These are phyloP conservation scores for Dactylellina leptospora DNA, from an alignment of 2,329 filamentous ascomycete genomes.

Conservation along the genomic window DNA sequence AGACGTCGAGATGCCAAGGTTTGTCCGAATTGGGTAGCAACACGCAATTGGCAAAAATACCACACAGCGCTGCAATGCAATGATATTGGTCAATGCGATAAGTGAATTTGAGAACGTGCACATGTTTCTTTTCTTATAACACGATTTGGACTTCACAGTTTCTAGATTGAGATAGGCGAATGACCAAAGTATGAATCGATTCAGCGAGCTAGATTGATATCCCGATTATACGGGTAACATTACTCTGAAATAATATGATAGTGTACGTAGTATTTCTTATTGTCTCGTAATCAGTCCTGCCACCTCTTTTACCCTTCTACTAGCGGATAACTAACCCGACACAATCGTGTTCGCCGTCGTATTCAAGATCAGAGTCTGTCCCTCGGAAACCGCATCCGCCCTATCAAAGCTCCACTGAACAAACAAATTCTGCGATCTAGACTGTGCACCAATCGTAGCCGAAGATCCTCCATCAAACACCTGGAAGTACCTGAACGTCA, in stretches of 20 bases:
- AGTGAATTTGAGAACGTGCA: too few species aligned
- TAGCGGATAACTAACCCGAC: neutral
- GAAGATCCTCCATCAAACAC: conserved; percentile 27
- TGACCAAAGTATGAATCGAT: too few species aligned
- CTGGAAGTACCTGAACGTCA: conserved; percentile 42
- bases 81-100: too few species aligned
- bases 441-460: conserved; percentile 47
- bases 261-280: too few species aligned
- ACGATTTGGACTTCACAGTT: too few species aligned
- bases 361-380: conserved; percentile 32
- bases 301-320: too few species aligned
- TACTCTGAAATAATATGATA: too few species aligned
- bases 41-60: neutral
- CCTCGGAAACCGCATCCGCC: conserved; percentile 18
- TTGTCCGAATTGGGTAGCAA: neutral
- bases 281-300: too few species aligned
- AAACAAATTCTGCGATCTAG: conserved; percentile 32
- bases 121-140: too few species aligned
- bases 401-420: conserved; percentile 43
- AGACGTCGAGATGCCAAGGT: conserved; percentile 3
- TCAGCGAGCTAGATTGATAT: too few species aligned
- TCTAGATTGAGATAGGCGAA: too few species aligned
- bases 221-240: too few species aligned
- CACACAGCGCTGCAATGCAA: neutral
- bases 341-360: conserved; percentile 35